A percentile compares a stretch with the other conserved stretches of the same genome.
These are phyloP conservation scores for Talaromyces marneffei DNA, from an alignment of 2,329 filamentous ascomycete genomes.

Conservation along the genomic window DNA sequence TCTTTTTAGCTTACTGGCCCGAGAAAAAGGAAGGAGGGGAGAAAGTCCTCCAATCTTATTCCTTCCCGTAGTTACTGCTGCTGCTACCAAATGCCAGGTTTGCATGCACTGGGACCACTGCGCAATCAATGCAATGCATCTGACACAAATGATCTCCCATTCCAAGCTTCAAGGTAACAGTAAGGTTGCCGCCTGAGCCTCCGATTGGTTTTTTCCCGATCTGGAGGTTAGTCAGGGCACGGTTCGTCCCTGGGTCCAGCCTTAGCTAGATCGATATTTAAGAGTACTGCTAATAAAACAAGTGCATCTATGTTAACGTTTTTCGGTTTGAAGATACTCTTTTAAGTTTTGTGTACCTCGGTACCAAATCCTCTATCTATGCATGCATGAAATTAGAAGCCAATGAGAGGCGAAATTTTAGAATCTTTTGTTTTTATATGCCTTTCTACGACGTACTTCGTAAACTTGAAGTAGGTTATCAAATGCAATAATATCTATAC, in stretches of 20 bases:
- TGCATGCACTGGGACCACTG: background rate
- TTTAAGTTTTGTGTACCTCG: background rate
- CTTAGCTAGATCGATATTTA: background rate
- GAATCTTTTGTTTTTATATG: background rate
- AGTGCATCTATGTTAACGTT: background rate
- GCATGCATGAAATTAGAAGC: background rate
- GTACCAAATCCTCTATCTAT: background rate
- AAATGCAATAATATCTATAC: background rate
- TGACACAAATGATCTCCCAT: background rate
- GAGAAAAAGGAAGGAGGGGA: background rate
- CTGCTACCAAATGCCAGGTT: background rate
- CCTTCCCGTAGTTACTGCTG: background rate
- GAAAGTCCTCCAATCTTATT: background rate
- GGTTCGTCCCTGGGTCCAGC: background rate
- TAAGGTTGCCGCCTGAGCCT: background rate
- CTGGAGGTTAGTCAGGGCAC: background rate
- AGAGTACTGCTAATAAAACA: background rate
- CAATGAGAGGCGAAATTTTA: background rate
- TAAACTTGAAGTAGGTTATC: background rate
- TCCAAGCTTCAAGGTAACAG: background rate
- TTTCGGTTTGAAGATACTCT: too few relatives aligned
- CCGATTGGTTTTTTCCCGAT: background rate
- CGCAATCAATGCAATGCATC: background rate
- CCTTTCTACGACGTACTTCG: background rate
- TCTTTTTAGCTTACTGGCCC: too few relatives aligned